phyloP scores from a whole-genome alignment of 768 basidiomycete genomes.

The Amanita rubescens region DNA sequence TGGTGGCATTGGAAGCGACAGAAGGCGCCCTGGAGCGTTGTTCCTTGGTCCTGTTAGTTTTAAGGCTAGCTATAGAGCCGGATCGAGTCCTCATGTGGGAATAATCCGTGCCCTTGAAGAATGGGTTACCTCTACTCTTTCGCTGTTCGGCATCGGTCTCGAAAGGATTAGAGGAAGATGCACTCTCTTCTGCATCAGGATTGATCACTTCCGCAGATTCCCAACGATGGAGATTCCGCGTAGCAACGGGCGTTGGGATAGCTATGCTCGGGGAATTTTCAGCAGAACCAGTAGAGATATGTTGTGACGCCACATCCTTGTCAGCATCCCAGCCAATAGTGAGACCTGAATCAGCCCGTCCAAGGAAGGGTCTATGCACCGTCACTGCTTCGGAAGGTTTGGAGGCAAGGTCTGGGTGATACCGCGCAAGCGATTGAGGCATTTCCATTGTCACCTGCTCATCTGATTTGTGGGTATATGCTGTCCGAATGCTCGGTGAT shows the following conservation, averaged over 20 bases:
- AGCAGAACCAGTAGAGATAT: neutral
- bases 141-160: constrained; percentile 21
- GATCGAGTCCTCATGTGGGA: constrained; percentile 23
- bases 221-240: constrained; percentile 48
- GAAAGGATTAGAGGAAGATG: constrained; percentile 16
- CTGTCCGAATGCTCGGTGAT: constrained; percentile 47
- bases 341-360: constrained; percentile 32
- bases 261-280: constrained; percentile 48
- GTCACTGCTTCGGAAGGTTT: constrained; percentile 6
- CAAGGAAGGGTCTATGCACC: constrained; percentile 31
- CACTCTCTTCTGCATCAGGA: constrained; percentile 23
- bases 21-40: constrained; percentile 25
- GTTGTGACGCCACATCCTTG: neutral
- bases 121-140: constrained; percentile 36
- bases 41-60: constrained; percentile 31
- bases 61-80: constrained; percentile 35
- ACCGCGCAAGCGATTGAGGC: constrained; percentile 48
- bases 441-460: constrained; percentile 32
- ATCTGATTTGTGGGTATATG: constrained; percentile 41
- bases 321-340: constrained; percentile 40
- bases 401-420: constrained; percentile 42
- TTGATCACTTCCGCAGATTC: constrained; percentile 46
- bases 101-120: constrained; percentile 28
- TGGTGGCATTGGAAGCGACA: constrained; percentile 44
- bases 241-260: constrained; percentile 56